Base-by-base conservation (phyloP, 208 protist species). In the Leishmania lainsoni region DNA sequence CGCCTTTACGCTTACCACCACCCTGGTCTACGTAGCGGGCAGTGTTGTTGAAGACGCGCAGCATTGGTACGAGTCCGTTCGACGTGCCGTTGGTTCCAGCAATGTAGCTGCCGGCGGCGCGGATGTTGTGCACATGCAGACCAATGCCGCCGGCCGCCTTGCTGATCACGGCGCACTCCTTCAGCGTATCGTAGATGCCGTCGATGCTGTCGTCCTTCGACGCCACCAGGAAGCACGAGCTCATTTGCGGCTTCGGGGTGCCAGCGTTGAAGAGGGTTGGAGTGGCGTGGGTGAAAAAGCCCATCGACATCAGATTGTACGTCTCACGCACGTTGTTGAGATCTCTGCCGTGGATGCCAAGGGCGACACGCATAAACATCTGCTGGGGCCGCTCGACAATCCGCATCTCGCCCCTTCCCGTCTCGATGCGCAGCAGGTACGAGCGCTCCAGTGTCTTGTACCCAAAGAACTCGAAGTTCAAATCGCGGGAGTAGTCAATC, bases 21-120 rank as follows among this genome's bases (percentile, higher is more conserved):
- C 98, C 97, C 91, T 99, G 99, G 83, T 99, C 98, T 56, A 99
- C 98, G 90, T 99, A 99, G 80, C 99, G 92, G 35, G 99, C 99
- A n/a, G 99, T 99, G 90, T 99, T 98, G 87, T 99, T 99, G 89
- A 98, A 99, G 22, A 99, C 99, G 72, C 99, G 97, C 10, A 99
- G 92, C 99, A 99, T 99, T 56, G 99, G 99, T 22, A 99, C 95
- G 26, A 99, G 89, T 56, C 99, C 99, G 85, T 99, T 99, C 52
- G 93, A 98, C 29, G 90, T 92, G 54, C 98, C 99, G 86, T 99
- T 99, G 71, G 99, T 99, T 49, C 99, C 99, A 39, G 94, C 83
- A 79, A 99, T 99, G 94, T 99, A 99, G 80, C 94, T 98, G 70
- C 98, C 98, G 14, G 93, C 91, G 54, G 83, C 59, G 52, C 99